A percentile compares a stretch with the other conserved stretches of the same genome.
Conservation (phyloP, 805 yeast species). For the Cyberlindnera americana region DNA sequence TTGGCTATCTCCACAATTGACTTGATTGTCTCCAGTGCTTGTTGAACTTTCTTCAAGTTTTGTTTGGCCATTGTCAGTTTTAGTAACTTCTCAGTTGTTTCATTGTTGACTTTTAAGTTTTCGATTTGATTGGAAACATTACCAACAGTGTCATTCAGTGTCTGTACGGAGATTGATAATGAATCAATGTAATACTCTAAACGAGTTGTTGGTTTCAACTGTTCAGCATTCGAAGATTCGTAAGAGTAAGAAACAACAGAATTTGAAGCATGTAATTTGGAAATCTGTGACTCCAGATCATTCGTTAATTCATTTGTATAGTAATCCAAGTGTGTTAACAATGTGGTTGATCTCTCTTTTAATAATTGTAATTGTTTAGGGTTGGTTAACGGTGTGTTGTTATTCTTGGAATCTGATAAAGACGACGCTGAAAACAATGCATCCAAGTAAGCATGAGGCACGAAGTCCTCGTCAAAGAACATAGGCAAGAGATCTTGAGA, state of each 20-base stretch:
- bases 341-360: slow-evolving; percentile 45
- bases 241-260: slow-evolving; percentile 44
- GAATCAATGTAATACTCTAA: slow-evolving; percentile 65
- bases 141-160: slow-evolving; percentile 47
- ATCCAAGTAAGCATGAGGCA: slow-evolving; percentile 62
- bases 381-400: slow-evolving; percentile 26
- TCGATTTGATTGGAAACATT: slow-evolving; percentile 26
- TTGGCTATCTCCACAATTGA: slow-evolving; percentile 34
- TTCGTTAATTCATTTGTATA: slow-evolving; percentile 56
- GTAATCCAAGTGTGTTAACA: slow-evolving; percentile 58
- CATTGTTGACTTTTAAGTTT: slow-evolving; percentile 26
- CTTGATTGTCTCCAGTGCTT: slow-evolving; percentile 42
- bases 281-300: slow-evolving; percentile 49
- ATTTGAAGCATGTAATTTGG: slow-evolving; percentile 46
- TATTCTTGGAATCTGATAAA: slow-evolving; percentile 5
- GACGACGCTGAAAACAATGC: slow-evolving; percentile 40
- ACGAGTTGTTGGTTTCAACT: slow-evolving; percentile 45
- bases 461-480: slow-evolving; percentile 67
- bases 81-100: slow-evolving; percentile 36
- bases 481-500: slow-evolving; percentile 47
- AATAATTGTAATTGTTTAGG: slow-evolving; percentile 35
- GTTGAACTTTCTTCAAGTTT: slow-evolving; percentile 44
- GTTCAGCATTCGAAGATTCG: slow-evolving; percentile 24
- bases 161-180: slow-evolving; percentile 52
- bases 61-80: slow-evolving; percentile 42